These are phyloP conservation scores for Pyrrhoderma noxium DNA, from an alignment of 1,284 basidiomycete genomes.

Conservation along the genomic window DNA sequence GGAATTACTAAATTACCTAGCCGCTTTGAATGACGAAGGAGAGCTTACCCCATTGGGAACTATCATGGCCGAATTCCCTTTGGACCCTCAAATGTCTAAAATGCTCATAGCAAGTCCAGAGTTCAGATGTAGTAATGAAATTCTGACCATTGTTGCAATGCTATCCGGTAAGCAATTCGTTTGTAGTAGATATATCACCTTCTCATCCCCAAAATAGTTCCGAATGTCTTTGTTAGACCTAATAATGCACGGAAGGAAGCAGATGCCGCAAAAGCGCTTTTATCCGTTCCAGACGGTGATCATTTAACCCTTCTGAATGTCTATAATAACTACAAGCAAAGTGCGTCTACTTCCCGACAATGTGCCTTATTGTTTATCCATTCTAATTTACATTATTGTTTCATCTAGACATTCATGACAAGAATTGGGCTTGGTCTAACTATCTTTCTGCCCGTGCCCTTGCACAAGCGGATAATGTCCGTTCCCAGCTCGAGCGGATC, in stretches of 20 bases:
- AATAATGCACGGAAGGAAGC: conserved; percentile 84
- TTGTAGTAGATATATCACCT: not conserved
- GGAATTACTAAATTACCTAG: conserved; percentile 89
- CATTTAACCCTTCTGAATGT: conserved; percentile 95
- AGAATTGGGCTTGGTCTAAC: conserved; percentile 91
- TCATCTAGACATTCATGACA: conserved; percentile 58
- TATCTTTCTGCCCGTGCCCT: conserved; percentile 84
- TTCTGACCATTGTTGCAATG: conserved; percentile 94
- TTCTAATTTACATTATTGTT: not conserved
- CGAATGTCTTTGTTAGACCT: conserved; percentile 91
- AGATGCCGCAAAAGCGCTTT: conserved; percentile 83
- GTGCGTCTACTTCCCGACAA: conserved; percentile 37
- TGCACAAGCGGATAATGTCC: conserved; percentile 93
- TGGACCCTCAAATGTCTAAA: conserved; percentile 96
- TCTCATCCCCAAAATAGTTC: conserved; percentile 58
- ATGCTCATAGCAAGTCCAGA: conserved; percentile 93
- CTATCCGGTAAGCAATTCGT: conserved; percentile 59
- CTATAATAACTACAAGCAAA: conserved; percentile 87
- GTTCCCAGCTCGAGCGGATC: conserved; percentile 79
- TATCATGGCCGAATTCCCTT: conserved; percentile 97
- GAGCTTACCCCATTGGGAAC: conserved; percentile 81
- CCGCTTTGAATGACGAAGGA: conserved; percentile 92
- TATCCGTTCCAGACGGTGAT: conserved; percentile 92
- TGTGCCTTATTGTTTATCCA: conserved; percentile 10
- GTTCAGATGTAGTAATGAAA: conserved; percentile 95